phyloP scores from a whole-genome alignment of 2,329 filamentous ascomycete genomes.

The Colletotrichum incanum region DNA sequence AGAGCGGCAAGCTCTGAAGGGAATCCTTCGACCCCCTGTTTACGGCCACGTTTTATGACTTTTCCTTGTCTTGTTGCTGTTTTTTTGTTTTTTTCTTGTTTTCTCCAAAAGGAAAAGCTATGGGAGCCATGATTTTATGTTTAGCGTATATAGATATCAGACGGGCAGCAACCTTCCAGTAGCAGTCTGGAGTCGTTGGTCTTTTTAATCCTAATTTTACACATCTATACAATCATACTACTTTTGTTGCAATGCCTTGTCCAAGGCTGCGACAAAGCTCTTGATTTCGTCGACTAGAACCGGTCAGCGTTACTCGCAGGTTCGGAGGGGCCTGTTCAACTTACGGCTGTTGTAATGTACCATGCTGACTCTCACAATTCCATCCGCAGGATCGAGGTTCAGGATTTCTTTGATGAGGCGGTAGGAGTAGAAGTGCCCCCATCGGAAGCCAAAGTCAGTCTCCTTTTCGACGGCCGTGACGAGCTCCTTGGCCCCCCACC shows the following conservation, averaged over 20 bases:
- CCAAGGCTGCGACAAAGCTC: conserved; percentile 66
- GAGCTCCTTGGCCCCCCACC: conserved; percentile 68
- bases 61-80: conserved; percentile 4
- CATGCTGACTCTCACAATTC: conserved; percentile 79
- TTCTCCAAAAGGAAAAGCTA: conserved; percentile 17
- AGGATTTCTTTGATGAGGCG: conserved; percentile 73
- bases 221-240: conserved; percentile 23
- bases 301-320: not conserved
- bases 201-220: conserved; percentile 37
- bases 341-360: conserved; percentile 80
- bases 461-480: conserved; percentile 74
- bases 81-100: conserved; percentile 3
- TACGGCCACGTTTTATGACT: conserved; percentile 32
- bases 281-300: conserved; percentile 70
- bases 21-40: not conserved
- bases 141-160: conserved; percentile 29
- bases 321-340: conserved; percentile 47
- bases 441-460: conserved; percentile 74
- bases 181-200: conserved; percentile 5
- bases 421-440: conserved; percentile 80
- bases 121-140: conserved; percentile 36
- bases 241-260: conserved; percentile 60
- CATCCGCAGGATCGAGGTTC: conserved; percentile 68
- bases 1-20: conserved; percentile 57
- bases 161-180: conserved; percentile 21